These are phyloP conservation scores for Rhododendron williamsianum DNA, from an alignment of 148 eudicot species.

Conservation along the genomic window DNA sequence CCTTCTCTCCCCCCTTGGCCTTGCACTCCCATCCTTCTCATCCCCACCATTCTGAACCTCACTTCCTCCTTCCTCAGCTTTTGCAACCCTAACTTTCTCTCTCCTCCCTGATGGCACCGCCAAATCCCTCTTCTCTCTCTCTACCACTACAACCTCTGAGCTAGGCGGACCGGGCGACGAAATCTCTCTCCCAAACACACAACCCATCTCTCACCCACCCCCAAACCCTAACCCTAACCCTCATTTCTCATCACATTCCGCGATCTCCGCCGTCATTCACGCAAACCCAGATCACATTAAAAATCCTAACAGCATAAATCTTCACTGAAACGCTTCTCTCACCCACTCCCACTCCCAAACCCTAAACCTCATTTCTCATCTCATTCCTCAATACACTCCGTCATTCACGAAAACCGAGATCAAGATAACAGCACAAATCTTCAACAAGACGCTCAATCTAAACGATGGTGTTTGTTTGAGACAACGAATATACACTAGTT, in stretches of 20 bases:
- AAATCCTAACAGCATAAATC: constrained; percentile 3
- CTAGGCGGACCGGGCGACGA: constrained; percentile 30
- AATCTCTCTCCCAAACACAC: constrained; percentile 54
- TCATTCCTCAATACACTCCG: constrained; percentile 15
- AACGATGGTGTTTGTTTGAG: constrained; percentile 11
- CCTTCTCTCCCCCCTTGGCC: constrained; percentile 39
- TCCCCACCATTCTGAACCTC: constrained; percentile 32
- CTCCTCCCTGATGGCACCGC: constrained; percentile 29
- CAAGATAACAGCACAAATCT: constrained; percentile 10
- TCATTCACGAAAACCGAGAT: constrained; percentile 20
- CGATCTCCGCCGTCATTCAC: constrained; percentile 10
- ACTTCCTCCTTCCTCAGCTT: constrained; percentile 10
- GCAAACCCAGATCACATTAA: constrained; percentile 14
- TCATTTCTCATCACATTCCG: constrained; percentile 42
- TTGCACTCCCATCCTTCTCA: constrained; percentile 34
- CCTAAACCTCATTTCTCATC: constrained; percentile 43
- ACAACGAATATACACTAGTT: constrained; percentile 14
- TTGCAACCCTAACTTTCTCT: constrained; percentile 25
- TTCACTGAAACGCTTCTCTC: constrained; percentile 21
- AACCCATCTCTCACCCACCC: constrained; percentile 40
- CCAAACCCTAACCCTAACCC: constrained; percentile 21
- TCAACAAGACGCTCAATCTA: constrained; percentile 8
- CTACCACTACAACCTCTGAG: constrained; percentile 36
- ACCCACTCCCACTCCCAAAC: constrained; percentile 5
- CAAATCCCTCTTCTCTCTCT: constrained; percentile 32